Conservation (phyloP, 2,329 filamentous ascomycete genomes). For the Rhynchosporium secalis region DNA sequence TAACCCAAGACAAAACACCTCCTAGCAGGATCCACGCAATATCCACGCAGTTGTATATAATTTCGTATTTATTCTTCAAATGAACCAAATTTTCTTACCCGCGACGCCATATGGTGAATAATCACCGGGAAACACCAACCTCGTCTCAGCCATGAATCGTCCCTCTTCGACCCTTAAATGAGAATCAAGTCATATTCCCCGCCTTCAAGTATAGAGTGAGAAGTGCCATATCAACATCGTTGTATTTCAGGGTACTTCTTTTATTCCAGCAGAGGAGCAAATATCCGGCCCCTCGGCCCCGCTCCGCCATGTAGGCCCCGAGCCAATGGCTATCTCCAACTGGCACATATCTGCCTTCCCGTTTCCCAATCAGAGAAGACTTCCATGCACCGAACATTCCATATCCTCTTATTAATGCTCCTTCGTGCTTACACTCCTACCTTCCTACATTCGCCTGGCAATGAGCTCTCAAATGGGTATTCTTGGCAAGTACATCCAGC, state of each 20-base stretch:
- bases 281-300: slow-evolving; percentile 4
- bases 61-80: neutral
- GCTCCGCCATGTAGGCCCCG: neutral
- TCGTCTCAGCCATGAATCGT: neutral
- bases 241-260: neutral
- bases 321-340: neutral
- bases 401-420: slow-evolving; percentile 3
- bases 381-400: slow-evolving; percentile 6
- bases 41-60: neutral
- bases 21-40: neutral
- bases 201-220: neutral
- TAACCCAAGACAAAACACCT: neutral
- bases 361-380: neutral
- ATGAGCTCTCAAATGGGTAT: neutral
- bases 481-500: neutral
- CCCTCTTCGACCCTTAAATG: neutral
- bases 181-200: neutral
- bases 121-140: neutral
- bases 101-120: neutral
- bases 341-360: neutral
- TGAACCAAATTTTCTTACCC: neutral
- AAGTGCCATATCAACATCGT: neutral
- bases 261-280: neutral
- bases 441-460: neutral
- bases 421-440: neutral